Conservation (phyloP, 495 filamentous ascomycete species). For the Talaromyces ruber region DNA sequence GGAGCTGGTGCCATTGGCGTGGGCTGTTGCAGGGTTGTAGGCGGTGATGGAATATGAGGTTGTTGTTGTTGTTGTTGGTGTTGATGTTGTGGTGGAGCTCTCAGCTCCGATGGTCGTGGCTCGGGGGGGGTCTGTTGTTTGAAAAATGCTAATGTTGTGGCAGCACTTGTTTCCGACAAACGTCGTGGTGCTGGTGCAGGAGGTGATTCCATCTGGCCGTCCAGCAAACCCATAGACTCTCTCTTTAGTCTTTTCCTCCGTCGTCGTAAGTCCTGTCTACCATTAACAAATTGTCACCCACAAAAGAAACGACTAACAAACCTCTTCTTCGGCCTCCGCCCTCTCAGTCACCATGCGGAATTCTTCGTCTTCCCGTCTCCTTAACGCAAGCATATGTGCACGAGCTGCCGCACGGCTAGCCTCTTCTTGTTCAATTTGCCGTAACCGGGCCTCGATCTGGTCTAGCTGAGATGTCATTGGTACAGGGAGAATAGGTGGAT, state of each 20-base stretch:
- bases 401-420: constrained; percentile 35
- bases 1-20: constrained; percentile 8
- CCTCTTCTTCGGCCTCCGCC: constrained; percentile 41
- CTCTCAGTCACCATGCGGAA: constrained; percentile 38
- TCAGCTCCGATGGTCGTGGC: constrained; percentile 25
- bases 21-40: constrained; percentile 6
- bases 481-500: constrained; percentile 6
- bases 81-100: constrained; percentile 17
- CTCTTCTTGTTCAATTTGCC: constrained; percentile 41
- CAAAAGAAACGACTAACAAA: constrained; percentile 4
- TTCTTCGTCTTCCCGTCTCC: constrained; percentile 41
- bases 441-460: constrained; percentile 35
- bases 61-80: constrained; percentile 17
- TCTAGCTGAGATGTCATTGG: constrained; percentile 19
- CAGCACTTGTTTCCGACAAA: constrained; percentile 39
- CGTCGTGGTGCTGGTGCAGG: constrained; percentile 36
- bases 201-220: constrained; percentile 26
- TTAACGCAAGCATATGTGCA: constrained; percentile 32
- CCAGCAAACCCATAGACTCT: constrained; percentile 38
- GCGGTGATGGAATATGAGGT: constrained; percentile 7
- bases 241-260: constrained; percentile 38
- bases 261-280: constrained; percentile 32
- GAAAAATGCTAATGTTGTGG: constrained; percentile 44
- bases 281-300: background rate
- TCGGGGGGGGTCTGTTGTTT: constrained; percentile 42